These are phyloP conservation scores for Rhodocollybia butyracea DNA, from an alignment of 768 basidiomycete species.

Conservation along the genomic window DNA sequence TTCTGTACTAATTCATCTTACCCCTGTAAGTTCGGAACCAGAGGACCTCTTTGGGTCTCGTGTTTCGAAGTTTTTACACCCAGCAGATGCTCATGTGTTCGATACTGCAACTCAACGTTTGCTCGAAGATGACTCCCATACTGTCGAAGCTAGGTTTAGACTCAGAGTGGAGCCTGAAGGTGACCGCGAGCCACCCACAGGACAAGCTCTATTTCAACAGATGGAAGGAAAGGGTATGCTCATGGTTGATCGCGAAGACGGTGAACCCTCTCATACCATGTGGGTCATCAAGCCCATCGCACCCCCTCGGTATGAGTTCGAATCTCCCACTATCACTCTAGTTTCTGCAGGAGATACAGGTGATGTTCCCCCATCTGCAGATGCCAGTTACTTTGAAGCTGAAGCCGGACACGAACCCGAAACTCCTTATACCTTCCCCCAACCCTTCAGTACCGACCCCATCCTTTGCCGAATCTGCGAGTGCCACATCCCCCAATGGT, in stretches of 20 bases:
- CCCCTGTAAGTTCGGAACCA: constrained; percentile 70
- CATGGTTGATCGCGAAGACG: constrained; percentile 89
- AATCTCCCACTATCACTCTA: constrained; percentile 58
- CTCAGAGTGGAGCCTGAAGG: constrained; percentile 69
- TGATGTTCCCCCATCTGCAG: constrained; percentile 41
- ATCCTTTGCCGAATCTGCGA: constrained; percentile 98
- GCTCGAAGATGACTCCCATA: constrained; percentile 89
- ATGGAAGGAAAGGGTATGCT: constrained; percentile 99
- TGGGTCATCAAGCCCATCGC: constrained; percentile 91
- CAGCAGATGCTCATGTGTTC: constrained; percentile 80
- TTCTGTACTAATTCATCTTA: constrained; percentile 13
- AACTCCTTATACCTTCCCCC: constrained; percentile 72
- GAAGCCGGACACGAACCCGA: constrained; percentile 42
- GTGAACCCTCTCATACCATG: constrained; percentile 92
- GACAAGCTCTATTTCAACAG: constrained; percentile 61
- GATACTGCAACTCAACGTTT: constrained; percentile 82
- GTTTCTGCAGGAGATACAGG: constrained; percentile 43
- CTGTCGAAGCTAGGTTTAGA: constrained; percentile 88
- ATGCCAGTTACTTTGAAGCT: constrained; percentile 31
- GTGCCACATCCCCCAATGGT: constrained; percentile 95
- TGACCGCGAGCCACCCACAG: constrained; percentile 52
- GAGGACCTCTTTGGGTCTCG: constrained; percentile 74
- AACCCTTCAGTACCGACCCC: constrained; percentile 75
- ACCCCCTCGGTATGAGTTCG: constrained; percentile 64
- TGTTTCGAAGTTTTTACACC: constrained; percentile 77